Conservation (phyloP, 108 stramenopile species). For the Nannochloropsis salina region DNA sequence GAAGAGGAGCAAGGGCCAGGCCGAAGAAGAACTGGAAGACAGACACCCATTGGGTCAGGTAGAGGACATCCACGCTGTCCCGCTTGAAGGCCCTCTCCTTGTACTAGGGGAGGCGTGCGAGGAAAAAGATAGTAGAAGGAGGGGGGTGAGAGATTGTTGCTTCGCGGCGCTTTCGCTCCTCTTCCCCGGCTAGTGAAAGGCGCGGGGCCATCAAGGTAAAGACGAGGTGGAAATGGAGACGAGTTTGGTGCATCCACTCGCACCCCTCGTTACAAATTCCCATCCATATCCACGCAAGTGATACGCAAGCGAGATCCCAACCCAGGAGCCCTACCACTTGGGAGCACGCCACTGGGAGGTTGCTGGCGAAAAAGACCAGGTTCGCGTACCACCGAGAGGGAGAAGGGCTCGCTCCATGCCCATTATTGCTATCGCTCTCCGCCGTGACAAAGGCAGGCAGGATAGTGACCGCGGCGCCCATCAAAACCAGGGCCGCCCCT, state of each 20-base stretch:
- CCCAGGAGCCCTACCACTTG: conserved; percentile 2
- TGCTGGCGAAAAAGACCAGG: conserved; percentile 22
- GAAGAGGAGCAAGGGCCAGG: conserved; percentile 15
- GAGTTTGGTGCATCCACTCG: too few relatives aligned
- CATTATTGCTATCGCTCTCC: neutral
- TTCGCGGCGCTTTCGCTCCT: too few relatives aligned
- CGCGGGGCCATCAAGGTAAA: too few relatives aligned
- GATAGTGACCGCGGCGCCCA: conserved; percentile 20
- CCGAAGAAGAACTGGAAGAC: conserved; percentile 32
- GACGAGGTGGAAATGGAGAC: too few relatives aligned
- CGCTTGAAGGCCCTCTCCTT: conserved; percentile 34
- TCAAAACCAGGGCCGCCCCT: conserved; percentile 31
- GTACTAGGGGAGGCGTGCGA: neutral
- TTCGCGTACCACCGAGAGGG: neutral
- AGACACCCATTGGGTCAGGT: conserved; percentile 36
- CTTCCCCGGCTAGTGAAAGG: too few relatives aligned
- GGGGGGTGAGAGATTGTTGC: neutral
- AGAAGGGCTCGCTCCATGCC: neutral
- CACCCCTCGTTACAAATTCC: too few relatives aligned
- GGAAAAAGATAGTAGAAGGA: neutral
- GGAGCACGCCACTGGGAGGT: conserved; percentile 26
- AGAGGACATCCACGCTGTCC: conserved; percentile 25
- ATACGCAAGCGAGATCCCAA: too few relatives aligned
- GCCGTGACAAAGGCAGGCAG: conserved; percentile 9
- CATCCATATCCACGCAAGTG: too few relatives aligned